These are phyloP conservation scores for Straminergon stramineum DNA, from an alignment of 225 moss, liverwort and hornwort genomes.

Conservation along the genomic window DNA sequence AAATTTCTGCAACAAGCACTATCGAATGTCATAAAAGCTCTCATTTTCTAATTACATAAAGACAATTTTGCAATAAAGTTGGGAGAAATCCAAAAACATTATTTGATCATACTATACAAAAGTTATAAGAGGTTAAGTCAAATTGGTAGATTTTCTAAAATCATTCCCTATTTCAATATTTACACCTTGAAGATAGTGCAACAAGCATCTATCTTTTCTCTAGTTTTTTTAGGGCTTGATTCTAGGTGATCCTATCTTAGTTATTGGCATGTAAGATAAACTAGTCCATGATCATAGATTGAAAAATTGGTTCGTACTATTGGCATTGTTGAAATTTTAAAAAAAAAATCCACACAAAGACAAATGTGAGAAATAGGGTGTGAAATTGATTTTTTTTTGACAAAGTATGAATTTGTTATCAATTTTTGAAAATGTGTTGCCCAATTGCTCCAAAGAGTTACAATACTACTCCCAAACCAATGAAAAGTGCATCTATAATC, in stretches of 20 bases:
- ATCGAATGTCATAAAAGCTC: neutral
- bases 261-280: neutral
- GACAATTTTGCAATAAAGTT: neutral
- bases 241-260: neutral
- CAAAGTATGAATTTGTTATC: neutral
- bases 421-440: neutral
- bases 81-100: accelerated
- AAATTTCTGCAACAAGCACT: neutral
- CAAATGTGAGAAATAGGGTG: neutral
- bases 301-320: neutral
- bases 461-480: neutral
- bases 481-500: neutral
- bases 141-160: neutral
- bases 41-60: neutral
- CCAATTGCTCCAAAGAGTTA: neutral
- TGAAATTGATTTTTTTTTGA: neutral
- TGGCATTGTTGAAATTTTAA: neutral
- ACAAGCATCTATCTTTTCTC: neutral
- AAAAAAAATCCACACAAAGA: neutral
- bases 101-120: neutral
- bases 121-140: neutral
- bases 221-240: neutral
- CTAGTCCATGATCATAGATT: neutral
- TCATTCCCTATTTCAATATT: neutral
- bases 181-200: neutral